Conservation (phyloP, 2,329 filamentous ascomycete species). For the Penicillium aurantiogriseum region DNA sequence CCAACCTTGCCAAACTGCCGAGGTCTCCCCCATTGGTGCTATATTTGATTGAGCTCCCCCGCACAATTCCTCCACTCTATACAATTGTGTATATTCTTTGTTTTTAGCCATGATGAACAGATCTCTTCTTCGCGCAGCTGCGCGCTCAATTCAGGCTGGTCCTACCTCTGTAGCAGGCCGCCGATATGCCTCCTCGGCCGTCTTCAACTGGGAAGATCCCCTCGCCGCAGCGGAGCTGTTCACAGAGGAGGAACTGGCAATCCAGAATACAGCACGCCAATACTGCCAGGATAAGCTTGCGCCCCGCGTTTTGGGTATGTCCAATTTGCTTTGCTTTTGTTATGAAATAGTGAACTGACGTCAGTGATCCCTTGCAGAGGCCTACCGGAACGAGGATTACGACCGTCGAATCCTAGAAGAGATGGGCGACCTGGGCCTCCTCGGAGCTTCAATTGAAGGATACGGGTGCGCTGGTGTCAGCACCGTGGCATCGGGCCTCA, state of each 20-base stretch:
- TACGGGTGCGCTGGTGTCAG: slow-evolving; percentile 87
- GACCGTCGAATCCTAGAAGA: slow-evolving; percentile 81
- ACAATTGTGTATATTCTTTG: background rate
- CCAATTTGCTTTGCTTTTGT: slow-evolving; percentile 3
- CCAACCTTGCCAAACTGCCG: slow-evolving; percentile 24
- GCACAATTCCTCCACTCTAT: slow-evolving; percentile 11
- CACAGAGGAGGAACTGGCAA: slow-evolving; percentile 87
- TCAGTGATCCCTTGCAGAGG: slow-evolving; percentile 55
- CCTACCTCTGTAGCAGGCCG: slow-evolving; percentile 20
- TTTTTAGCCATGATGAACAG: slow-evolving; percentile 30
- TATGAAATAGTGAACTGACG: background rate
- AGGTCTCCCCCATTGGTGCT: slow-evolving; percentile 24
- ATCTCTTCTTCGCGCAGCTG: slow-evolving; percentile 32
- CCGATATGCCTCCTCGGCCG: slow-evolving; percentile 35
- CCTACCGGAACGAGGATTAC: slow-evolving; percentile 82
- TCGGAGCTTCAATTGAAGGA: slow-evolving; percentile 81
- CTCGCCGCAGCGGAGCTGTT: slow-evolving; percentile 70
- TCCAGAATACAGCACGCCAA: slow-evolving; percentile 83
- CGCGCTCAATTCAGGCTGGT: slow-evolving; percentile 29
- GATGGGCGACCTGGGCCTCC: slow-evolving; percentile 88
- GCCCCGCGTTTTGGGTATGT: slow-evolving; percentile 79
- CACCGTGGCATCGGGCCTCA: slow-evolving; percentile 83
- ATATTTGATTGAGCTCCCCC: slow-evolving; percentile 28
- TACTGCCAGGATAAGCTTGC: slow-evolving; percentile 90
- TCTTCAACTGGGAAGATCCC: slow-evolving; percentile 92